Evolutionary conservation across 331 rosid genomes (phyloP), one percentile per base, ranked within the genome.

Genomic region (Saraca asoca): DNA sequence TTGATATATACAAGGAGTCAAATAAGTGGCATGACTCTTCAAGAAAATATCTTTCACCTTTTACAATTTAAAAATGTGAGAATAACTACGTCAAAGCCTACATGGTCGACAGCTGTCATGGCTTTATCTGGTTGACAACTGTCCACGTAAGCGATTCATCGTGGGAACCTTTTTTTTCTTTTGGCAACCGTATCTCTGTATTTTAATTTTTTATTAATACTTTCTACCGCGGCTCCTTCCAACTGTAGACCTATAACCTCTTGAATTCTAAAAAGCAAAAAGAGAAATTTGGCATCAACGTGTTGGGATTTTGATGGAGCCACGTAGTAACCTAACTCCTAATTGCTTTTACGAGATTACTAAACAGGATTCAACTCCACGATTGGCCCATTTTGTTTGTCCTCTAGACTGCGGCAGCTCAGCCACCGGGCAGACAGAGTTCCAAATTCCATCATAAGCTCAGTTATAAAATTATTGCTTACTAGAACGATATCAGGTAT

Each of bases 1-100:
- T 24, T 24, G 31, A 24, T 24, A 24, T 1, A 24, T 3, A 24
- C 31, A 24, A 24, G 3, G 5, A 42, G 12, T 29, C 10, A 66
- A 54, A 68, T 51, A 12, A 24, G 17, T 29, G 33, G 35, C 2
- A 4, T 3, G 15, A 2, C 56, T 42, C 41, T 52, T 31, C 58
- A 43, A 5, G 34, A 63, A 62, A 71, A 51, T 64, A 72, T 72
- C 77, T 72, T 41, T 0, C 17, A 37, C 13, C 18, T 54, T 19
- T 2, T n/a, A 34, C n/a, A n/a, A n/a, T 7, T 44, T 43, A 8
- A 42, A n/a, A 44, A 9, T 12, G 14, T 1, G 1, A 10, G 1
- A 13, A 60, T 9, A 29, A 13, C n/a, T 13, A 5, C 2, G 51
- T 19, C 50, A 11, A 5, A 14, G 18, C 43, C 11, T 5, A 46